Evolutionary conservation across 1,139 yeast genomes (phyloP).

Genomic region (Chernovozyma sophiae-reginae): DNA sequence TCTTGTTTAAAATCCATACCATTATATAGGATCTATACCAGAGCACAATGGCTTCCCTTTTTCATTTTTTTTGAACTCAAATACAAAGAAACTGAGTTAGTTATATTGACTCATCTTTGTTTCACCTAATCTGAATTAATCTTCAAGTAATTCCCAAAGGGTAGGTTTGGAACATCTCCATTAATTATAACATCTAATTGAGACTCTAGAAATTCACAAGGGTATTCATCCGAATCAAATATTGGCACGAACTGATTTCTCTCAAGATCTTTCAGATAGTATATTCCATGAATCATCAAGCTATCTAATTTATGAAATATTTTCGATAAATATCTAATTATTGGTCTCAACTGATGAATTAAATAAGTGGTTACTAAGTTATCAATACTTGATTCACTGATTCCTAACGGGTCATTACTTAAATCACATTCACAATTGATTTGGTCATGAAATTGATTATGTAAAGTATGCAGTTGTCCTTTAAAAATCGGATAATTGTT

Average conservation of each 20-base stretch:
- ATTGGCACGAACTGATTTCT: conserved; percentile 19
- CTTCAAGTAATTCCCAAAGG: conserved; percentile 2
- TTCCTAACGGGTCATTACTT: conserved; percentile 21
- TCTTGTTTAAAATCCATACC: too few species aligned
- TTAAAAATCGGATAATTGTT: conserved; percentile 32
- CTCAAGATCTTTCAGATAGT: conserved; percentile 19
- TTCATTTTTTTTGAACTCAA: too few species aligned
- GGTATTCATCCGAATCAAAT: conserved; percentile 28
- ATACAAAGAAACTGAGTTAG: too few species aligned
- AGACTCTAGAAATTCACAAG: conserved; percentile 14
- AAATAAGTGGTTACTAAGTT: conserved; percentile 34
- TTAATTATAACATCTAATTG: background rate
- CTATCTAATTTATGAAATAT: conserved; percentile 24
- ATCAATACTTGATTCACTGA: conserved; percentile 23
- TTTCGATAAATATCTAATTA: conserved; percentile 22
- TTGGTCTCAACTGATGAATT: conserved; percentile 33
- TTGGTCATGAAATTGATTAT: conserved; percentile 25
- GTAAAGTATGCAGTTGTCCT: conserved; percentile 37
- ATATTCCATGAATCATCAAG: conserved; percentile 37
- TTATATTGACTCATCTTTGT: too few species aligned
- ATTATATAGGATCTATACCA: too few species aligned
- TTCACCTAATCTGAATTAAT: background rate
- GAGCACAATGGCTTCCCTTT: too few species aligned
- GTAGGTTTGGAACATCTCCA: background rate
- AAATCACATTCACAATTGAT: conserved; percentile 20